Conservation (phyloP, 345 rosid genomes). For the Citrus mangshanensis region DNA sequence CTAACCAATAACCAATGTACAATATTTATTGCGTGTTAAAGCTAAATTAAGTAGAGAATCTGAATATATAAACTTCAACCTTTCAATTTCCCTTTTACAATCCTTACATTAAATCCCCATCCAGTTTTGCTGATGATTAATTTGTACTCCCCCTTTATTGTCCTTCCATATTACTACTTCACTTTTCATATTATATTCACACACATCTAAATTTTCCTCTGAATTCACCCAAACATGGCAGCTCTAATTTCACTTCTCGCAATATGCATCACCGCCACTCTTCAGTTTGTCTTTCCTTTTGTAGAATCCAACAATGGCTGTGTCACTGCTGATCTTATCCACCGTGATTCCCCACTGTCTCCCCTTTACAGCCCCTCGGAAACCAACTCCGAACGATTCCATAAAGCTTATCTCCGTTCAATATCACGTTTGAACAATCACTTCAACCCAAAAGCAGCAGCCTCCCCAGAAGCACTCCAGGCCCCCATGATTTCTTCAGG, state of each 20-base stretch:
- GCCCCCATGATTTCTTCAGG: constrained; percentile 31
- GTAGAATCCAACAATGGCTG: background rate
- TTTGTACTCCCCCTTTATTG: too few relatives aligned
- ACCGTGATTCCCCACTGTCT: constrained; percentile 54
- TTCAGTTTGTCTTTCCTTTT: background rate
- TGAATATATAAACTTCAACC: too few relatives aligned
- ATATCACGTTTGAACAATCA: constrained; percentile 34
- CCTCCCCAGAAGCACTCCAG: constrained; percentile 23
- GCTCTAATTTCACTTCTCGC: background rate
- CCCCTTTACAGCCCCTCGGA: constrained; percentile 39
- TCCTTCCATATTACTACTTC: too few relatives aligned
- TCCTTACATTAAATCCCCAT: too few relatives aligned
- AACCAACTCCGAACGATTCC: constrained; percentile 35
- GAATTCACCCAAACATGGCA: too few relatives aligned
- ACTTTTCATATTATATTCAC: too few relatives aligned
- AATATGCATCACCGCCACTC: background rate
- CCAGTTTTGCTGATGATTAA: too few relatives aligned
- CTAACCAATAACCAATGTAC: too few relatives aligned
- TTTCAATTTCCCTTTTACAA: too few relatives aligned
- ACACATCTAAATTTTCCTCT: too few relatives aligned
- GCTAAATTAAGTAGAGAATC: too few relatives aligned
- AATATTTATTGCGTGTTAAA: too few relatives aligned
- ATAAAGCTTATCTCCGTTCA: constrained; percentile 42
- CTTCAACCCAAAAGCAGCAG: constrained; percentile 11
- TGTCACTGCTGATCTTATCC: constrained; percentile 43